A percentile compares a stretch with the other conserved stretches of the same genome.
These are phyloP conservation scores for Choanephora cucurbitarum DNA, from an alignment of 371 early-diverging fungal species.

Conservation along the genomic window DNA sequence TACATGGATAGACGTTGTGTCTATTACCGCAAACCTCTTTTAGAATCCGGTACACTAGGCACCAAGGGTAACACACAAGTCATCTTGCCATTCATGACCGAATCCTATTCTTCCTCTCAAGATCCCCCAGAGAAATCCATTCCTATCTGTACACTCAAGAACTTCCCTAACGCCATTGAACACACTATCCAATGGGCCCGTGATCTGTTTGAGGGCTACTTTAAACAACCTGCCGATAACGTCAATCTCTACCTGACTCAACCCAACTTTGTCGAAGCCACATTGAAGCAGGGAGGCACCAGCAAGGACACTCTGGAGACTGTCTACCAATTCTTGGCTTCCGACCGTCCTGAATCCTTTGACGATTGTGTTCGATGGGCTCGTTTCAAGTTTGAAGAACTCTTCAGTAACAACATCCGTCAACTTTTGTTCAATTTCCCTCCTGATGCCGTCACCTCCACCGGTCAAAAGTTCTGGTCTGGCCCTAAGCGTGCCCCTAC, in stretches of 20 bases:
- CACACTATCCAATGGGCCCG: slow-evolving; percentile 99
- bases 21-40: slow-evolving; percentile 91
- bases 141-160: slow-evolving; percentile 99
- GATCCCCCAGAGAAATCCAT: slow-evolving; percentile 99
- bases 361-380: slow-evolving; percentile 95
- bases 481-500: slow-evolving; percentile 98
- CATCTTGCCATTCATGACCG: slow-evolving; percentile 94
- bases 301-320: slow-evolving; percentile 76
- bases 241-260: slow-evolving; percentile 90
- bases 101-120: slow-evolving; percentile 98
- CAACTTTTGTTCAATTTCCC: slow-evolving; percentile 97
- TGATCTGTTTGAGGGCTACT: slow-evolving; percentile 96
- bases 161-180: slow-evolving; percentile 99
- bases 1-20: slow-evolving; percentile 99
- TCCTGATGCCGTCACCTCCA: slow-evolving; percentile 86
- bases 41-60: slow-evolving; percentile 99
- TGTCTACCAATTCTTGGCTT: slow-evolving; percentile 73
- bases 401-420: slow-evolving; percentile 89
- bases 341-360: slow-evolving; percentile 81
- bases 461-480: slow-evolving; percentile 98
- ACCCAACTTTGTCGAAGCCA: slow-evolving; percentile 76
- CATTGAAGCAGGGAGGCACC: slow-evolving; percentile 80
- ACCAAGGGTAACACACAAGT: slow-evolving; percentile 99
- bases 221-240: slow-evolving; percentile 90
- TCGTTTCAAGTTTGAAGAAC: slow-evolving; percentile 89